Evolutionary conservation across 2,329 filamentous ascomycete species (phyloP).

Genomic region (Xylariaceae sp.): DNA sequence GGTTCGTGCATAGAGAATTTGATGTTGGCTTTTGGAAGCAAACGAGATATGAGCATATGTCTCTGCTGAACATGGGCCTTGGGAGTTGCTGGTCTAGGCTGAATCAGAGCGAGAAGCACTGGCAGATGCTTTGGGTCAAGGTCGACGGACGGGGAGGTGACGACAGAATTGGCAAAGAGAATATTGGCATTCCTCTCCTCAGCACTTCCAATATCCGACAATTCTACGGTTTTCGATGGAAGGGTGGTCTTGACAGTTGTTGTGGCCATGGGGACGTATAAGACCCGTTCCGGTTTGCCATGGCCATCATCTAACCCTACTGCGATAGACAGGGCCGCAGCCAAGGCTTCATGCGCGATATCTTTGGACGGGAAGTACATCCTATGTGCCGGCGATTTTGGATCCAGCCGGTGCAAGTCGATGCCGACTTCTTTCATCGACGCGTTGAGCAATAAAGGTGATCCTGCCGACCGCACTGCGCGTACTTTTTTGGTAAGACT

Average conservation of each 20-base stretch:
- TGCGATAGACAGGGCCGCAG: slow-evolving; percentile 88
- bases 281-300: slow-evolving; percentile 75
- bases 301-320: slow-evolving; percentile 88
- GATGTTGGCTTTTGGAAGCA: slow-evolving; percentile 88
- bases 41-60: slow-evolving; percentile 76
- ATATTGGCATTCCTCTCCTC: slow-evolving; percentile 94
- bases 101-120: slow-evolving; percentile 72
- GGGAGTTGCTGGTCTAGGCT: slow-evolving; percentile 43
- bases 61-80: slow-evolving; percentile 42
- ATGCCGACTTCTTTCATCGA: slow-evolving; percentile 96
- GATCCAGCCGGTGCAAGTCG: slow-evolving; percentile 86
- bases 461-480: slow-evolving; percentile 59
- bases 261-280: slow-evolving; percentile 96
- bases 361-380: slow-evolving; percentile 97
- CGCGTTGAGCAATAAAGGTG: slow-evolving; percentile 76
- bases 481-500: slow-evolving; percentile 78
- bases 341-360: slow-evolving; percentile 88
- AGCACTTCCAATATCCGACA: slow-evolving; percentile 64
- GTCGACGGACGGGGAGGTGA: slow-evolving; percentile 93
- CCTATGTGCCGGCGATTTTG: slow-evolving; percentile 87
- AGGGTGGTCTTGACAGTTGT: slow-evolving; percentile 91
- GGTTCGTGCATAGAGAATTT: slow-evolving; percentile 97
- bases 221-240: slow-evolving; percentile 87
- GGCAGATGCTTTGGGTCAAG: slow-evolving; percentile 89
- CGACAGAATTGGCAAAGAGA: slow-evolving; percentile 89